A percentile compares a stretch with the other conserved stretches of the same genome.
Conservation (phyloP, 495 filamentous ascomycete species). For the Lophiotrema nucula region DNA sequence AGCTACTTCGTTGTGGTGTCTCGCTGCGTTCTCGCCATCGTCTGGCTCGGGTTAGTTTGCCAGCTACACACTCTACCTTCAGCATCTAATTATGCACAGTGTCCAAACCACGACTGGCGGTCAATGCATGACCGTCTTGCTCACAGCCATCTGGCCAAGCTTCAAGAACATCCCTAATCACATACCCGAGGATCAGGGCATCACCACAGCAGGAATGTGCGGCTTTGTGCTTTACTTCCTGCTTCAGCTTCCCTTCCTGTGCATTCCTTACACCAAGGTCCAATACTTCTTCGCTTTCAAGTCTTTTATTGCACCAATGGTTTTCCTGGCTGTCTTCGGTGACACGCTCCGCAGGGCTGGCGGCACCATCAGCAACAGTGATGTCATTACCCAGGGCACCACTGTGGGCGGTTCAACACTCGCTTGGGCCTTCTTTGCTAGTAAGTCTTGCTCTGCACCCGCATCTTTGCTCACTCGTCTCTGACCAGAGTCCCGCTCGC, state of each 20-base stretch:
- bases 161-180: constrained; percentile 55
- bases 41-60: constrained; percentile 30
- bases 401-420: constrained; percentile 37
- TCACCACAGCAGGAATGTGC: constrained; percentile 52
- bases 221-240: constrained; percentile 51
- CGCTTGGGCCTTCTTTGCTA: constrained; percentile 34
- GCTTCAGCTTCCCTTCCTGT: constrained; percentile 50
- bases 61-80: not conserved
- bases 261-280: constrained; percentile 50
- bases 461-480: constrained; percentile 4
- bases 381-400: constrained; percentile 10
- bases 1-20: constrained; percentile 34
- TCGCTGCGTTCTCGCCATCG: constrained; percentile 32
- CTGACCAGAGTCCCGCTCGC: constrained; percentile 4
- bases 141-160: constrained; percentile 46
- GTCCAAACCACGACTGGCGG: constrained; percentile 33
- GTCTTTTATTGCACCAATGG: constrained; percentile 36
- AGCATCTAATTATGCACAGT: constrained; percentile 7
- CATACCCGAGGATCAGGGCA: constrained; percentile 45
- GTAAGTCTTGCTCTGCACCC: constrained; percentile 13
- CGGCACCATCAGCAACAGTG: constrained; percentile 16
- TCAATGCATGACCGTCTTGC: constrained; percentile 31
- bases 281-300: constrained; percentile 55
- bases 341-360: constrained; percentile 30
- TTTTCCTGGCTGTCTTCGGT: constrained; percentile 28